A percentile compares a stretch with the other conserved stretches of the same genome.
These are phyloP conservation scores for Pharus latifolius DNA, from an alignment of 176 grass and related monocot genomes.

Conservation along the genomic window DNA sequence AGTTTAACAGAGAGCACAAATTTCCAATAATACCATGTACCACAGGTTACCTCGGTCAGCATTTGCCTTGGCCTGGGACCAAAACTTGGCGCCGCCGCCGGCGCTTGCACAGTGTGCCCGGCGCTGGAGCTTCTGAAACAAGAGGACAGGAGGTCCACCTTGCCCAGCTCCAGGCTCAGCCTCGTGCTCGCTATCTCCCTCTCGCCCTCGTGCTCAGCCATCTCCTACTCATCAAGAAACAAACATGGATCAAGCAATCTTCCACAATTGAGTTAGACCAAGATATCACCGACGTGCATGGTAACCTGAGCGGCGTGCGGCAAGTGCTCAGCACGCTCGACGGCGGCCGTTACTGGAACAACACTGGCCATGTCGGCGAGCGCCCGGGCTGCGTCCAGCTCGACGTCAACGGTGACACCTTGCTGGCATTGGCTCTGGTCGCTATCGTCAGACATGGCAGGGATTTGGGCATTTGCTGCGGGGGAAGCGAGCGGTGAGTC, in stretches of 20 bases:
- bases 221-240: neutral
- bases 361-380: slow-evolving; percentile 52
- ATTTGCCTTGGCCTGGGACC: slow-evolving; percentile 35
- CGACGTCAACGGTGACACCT: slow-evolving; percentile 38
- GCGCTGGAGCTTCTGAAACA: slow-evolving; percentile 36
- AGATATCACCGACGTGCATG: no score
- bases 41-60: slow-evolving; percentile 56
- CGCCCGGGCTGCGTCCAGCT: slow-evolving; percentile 69
- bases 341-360: neutral
- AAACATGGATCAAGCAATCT: neutral
- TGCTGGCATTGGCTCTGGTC: slow-evolving; percentile 24
- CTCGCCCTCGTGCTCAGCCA: neutral
- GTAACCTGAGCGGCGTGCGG: neutral
- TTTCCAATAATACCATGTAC: neutral
- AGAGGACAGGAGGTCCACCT: slow-evolving; percentile 29
- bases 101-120: neutral
- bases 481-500: no score
- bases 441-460: slow-evolving; percentile 29
- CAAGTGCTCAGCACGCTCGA: neutral
- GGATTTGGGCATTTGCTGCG: neutral
- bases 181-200: slow-evolving; percentile 27
- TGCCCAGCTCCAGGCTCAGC: slow-evolving; percentile 39
- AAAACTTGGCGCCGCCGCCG: slow-evolving; percentile 2
- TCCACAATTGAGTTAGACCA: no score
- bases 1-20: neutral